Base-by-base conservation (phyloP, 1,139 yeast genomes). In the Suhomyces bokatorum region DNA sequence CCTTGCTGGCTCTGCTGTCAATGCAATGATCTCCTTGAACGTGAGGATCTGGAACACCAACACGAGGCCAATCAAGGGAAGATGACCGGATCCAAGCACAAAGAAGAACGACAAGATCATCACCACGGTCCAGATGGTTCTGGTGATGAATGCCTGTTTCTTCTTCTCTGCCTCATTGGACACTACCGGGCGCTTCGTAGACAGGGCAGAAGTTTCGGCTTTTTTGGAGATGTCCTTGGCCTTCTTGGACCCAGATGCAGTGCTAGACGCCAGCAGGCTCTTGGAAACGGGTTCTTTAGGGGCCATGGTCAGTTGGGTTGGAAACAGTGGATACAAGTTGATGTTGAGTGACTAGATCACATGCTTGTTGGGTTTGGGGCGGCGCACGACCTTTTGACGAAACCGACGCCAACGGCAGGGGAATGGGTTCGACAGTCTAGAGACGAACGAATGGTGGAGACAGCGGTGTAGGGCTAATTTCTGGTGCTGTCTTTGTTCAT, bases 81-180 rank as follows among this genome's bases (percentile, higher is more conserved):
- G 70, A 62, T 91, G 98, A 28, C 99, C 99, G 4, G 93, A 81
- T n/a, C 88, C 83, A 42, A 93, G 70, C 26, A 86, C 74, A 24
- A 77, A 66, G 53, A 90, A 79, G 65, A 93, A 87, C 9, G 82
- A 83, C 16, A 73, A 68, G 52, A 93, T 85, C 98, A 93, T 91
- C 26, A 93, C 90, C 57, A 93, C 65, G 0, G 98, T 87, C 98
- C 98, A 93, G 42, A 87, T 74, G n/a, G 98, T 86, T 56, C 99
- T 80, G 32, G 91, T 88, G 43, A 89, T 64, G 60, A 93, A 90
- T 38, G 90, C 87, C 66, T 83, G 93, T 55, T 83, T 84, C 68
- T 87, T 88, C 69, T 82, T 83, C 55, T 82, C 85, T 43, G 60
- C 62, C 52, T 78, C 83, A 49, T 64, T 66, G 41, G 47, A 48